phyloP scores from a whole-genome alignment of 2,329 filamentous ascomycete genomes.

The Exophiala alcalophila region DNA sequence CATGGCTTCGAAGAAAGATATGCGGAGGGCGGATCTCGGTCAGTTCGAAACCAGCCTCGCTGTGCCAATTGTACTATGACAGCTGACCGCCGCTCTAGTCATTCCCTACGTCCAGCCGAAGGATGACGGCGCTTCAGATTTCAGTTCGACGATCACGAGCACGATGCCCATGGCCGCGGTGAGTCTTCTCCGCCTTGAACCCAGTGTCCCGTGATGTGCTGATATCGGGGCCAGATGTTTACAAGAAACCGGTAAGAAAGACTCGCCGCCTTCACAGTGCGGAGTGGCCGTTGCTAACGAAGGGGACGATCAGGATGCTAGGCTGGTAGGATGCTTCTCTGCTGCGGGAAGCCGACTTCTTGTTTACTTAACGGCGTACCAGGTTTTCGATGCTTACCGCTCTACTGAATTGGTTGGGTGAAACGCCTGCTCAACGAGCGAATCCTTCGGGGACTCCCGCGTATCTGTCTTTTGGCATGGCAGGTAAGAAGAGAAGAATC shows the following conservation, averaged over 20 bases:
- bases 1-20: constrained; percentile 72
- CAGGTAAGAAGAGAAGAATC: constrained; percentile 53
- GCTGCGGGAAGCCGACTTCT: neutral
- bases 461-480: constrained; percentile 75
- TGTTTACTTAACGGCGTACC: constrained; percentile 3
- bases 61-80: constrained; percentile 2
- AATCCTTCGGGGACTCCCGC: constrained; percentile 62
- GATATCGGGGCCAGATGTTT: constrained; percentile 62
- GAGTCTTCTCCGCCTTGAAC: constrained; percentile 35
- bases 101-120: constrained; percentile 82
- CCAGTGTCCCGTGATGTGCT: constrained; percentile 10
- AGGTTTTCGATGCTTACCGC: constrained; percentile 50
- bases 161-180: constrained; percentile 91
- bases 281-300: constrained; percentile 21
- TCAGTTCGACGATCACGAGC: constrained; percentile 66
- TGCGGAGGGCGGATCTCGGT: constrained; percentile 72
- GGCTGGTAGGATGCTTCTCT: constrained; percentile 52
- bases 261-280: constrained; percentile 1
- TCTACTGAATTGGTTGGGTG: constrained; percentile 49
- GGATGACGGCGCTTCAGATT: constrained; percentile 63
- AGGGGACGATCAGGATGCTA: constrained; percentile 53
- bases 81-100: constrained; percentile 51
- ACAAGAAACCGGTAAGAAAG: constrained; percentile 79
- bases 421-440: constrained; percentile 53
- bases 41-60: constrained; percentile 35